These are phyloP conservation scores for Geotrichum histeridarum DNA, from an alignment of 1,139 yeast genomes.

Conservation along the genomic window DNA sequence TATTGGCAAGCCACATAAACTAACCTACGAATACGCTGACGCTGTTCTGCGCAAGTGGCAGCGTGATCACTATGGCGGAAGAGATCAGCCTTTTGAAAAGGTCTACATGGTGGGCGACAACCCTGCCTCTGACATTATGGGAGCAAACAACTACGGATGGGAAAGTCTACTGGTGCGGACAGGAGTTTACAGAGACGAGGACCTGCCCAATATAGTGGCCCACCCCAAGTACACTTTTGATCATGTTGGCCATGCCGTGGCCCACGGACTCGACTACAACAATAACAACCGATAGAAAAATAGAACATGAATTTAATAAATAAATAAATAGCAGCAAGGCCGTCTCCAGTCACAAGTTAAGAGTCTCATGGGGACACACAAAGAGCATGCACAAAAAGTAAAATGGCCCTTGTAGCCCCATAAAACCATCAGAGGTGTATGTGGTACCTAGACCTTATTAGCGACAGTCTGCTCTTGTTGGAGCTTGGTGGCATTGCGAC, in stretches of 20 bases:
- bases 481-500: slow-evolving; percentile 41
- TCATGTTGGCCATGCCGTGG: slow-evolving; percentile 40
- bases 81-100: slow-evolving; percentile 30
- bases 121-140: slow-evolving; percentile 85
- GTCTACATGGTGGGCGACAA: slow-evolving; percentile 96
- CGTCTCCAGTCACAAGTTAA: too few species aligned
- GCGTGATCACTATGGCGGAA: slow-evolving; percentile 20
- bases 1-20: slow-evolving; percentile 77
- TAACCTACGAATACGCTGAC: slow-evolving; percentile 83
- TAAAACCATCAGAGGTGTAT: not conserved
- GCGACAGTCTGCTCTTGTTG: slow-evolving; percentile 45
- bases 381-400: not conserved
- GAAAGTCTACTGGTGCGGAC: slow-evolving; percentile 74
- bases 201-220: slow-evolving; percentile 40
- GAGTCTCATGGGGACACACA: not conserved
- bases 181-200: slow-evolving; percentile 78
- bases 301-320: not conserved
- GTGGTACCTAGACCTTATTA: slow-evolving; percentile 35
- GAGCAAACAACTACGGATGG: slow-evolving; percentile 89
- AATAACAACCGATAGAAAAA: slow-evolving; percentile 6
- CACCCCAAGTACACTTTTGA: slow-evolving; percentile 36
- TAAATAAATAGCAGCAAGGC: not conserved
- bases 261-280: slow-evolving; percentile 26
- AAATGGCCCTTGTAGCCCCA: not conserved
- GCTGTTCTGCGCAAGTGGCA: slow-evolving; percentile 59